These are phyloP conservation scores for Akanthomyces lecanii DNA, from an alignment of 2,329 filamentous ascomycete genomes.

Conservation along the genomic window DNA sequence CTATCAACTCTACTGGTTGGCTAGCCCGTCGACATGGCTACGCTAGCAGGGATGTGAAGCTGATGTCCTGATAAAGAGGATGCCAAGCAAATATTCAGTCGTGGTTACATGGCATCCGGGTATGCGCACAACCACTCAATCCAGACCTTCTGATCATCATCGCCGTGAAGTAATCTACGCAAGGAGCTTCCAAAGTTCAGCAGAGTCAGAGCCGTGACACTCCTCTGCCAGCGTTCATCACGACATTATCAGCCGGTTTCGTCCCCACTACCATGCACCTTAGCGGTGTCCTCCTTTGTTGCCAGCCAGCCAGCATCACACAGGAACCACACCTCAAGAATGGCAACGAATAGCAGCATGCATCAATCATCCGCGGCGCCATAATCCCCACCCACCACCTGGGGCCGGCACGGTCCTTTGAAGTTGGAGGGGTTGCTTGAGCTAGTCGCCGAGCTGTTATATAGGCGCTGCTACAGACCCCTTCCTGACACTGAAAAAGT, in stretches of 20 bases:
- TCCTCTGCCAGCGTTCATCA: not conserved
- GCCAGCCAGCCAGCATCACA: not conserved
- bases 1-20: not conserved
- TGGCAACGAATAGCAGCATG: constrained; percentile 3
- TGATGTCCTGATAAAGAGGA: not conserved
- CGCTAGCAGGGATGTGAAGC: not conserved
- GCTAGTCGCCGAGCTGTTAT: not conserved
- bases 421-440: not conserved
- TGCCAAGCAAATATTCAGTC: not conserved
- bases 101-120: not conserved
- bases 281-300: not conserved
- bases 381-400: not conserved
- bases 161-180: not conserved
- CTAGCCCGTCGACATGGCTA: not conserved
- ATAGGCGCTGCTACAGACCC: not conserved
- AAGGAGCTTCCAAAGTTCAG: not conserved
- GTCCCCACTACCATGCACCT: constrained; percentile 3
- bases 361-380: not conserved
- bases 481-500: not conserved
- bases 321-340: not conserved
- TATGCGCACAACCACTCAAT: not conserved
- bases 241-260: not conserved
- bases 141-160: not conserved
- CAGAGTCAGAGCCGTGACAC: no score
- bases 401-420: not conserved